Conservation (phyloP, 495 filamentous ascomycete species). For the Saxophila tyrrhenica region DNA sequence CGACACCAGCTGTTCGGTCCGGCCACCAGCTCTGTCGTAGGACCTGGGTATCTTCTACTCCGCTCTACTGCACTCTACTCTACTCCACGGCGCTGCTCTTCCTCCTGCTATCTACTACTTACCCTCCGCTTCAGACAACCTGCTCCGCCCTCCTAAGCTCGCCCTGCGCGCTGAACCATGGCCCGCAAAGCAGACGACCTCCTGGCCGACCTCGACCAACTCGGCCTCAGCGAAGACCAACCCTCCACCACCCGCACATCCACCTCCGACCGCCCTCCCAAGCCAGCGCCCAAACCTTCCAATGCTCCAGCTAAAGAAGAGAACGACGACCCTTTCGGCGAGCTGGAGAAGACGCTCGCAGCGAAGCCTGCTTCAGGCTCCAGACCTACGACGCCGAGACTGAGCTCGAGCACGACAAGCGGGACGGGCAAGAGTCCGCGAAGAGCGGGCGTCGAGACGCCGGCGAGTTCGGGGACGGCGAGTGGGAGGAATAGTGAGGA, state of each 20-base stretch:
- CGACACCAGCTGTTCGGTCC: too few species aligned
- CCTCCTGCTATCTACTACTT: too few species aligned
- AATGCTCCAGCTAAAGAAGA: constrained; percentile 35
- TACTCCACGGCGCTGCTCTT: too few species aligned
- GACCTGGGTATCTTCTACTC: too few species aligned
- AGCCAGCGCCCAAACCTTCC: background rate
- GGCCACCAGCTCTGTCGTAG: too few species aligned
- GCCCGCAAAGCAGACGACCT: constrained; percentile 65
- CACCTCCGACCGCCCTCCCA: background rate
- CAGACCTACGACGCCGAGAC: constrained; percentile 72
- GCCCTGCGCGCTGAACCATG: constrained; percentile 20
- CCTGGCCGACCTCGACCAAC: constrained; percentile 66
- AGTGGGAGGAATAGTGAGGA: constrained; percentile 45
- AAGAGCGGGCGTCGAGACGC: constrained; percentile 49
- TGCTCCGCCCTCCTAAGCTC: too few species aligned
- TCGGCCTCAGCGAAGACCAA: constrained; percentile 43
- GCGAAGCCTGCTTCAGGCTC: constrained; percentile 46
- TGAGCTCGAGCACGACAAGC: constrained; percentile 47
- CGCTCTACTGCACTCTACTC: too few species aligned
- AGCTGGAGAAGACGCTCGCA: constrained; percentile 66
- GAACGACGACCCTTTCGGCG: constrained; percentile 64
- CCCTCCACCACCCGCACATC: constrained; percentile 32
- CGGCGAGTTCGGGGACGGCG: constrained; percentile 37
- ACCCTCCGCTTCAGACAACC: background rate
- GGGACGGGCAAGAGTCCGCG: constrained; percentile 37